A percentile compares a stretch with the other conserved stretches of the same genome.
Conservation (phyloP, 2,329 filamentous ascomycete species). For the Arthrocladium fulminans region DNA sequence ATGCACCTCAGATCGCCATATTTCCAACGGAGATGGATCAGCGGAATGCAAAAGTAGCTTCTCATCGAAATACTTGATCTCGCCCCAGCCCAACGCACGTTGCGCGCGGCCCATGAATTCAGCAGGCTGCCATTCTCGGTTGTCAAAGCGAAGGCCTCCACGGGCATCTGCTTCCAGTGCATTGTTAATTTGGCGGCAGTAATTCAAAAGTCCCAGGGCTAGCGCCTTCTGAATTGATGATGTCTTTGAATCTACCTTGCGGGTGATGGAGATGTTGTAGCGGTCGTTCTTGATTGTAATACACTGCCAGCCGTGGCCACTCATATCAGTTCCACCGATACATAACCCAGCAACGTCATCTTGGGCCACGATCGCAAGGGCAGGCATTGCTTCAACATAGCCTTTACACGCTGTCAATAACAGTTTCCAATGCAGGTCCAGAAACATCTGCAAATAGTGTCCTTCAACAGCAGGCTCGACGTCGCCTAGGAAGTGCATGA, state of each 20-base stretch:
- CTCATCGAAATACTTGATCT: not conserved
- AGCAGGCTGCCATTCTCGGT: not conserved
- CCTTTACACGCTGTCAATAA: not conserved
- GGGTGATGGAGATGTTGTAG: not conserved
- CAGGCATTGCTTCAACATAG: constrained; percentile 1
- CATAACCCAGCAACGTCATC: not conserved
- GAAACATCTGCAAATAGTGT: not conserved
- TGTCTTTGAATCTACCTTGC: not conserved
- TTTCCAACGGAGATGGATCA: not conserved
- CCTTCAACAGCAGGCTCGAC: not conserved
- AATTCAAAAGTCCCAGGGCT: not conserved
- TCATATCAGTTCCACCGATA: not conserved
- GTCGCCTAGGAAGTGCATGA: not conserved
- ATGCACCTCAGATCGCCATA: not conserved
- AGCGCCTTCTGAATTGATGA: not conserved
- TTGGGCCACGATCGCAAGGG: not conserved
- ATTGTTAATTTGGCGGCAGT: not conserved
- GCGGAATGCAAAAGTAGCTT: not conserved
- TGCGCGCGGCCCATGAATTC: not conserved
- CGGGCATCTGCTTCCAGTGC: not conserved
- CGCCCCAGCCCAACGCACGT: not conserved
- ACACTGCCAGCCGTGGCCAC: not conserved
- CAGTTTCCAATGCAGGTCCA: not conserved
- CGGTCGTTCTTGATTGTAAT: not conserved
- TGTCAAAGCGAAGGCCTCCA: not conserved